These are phyloP conservation scores for Dactylella cylindrospora DNA, from an alignment of 2,329 filamentous ascomycete genomes.

Conservation along the genomic window DNA sequence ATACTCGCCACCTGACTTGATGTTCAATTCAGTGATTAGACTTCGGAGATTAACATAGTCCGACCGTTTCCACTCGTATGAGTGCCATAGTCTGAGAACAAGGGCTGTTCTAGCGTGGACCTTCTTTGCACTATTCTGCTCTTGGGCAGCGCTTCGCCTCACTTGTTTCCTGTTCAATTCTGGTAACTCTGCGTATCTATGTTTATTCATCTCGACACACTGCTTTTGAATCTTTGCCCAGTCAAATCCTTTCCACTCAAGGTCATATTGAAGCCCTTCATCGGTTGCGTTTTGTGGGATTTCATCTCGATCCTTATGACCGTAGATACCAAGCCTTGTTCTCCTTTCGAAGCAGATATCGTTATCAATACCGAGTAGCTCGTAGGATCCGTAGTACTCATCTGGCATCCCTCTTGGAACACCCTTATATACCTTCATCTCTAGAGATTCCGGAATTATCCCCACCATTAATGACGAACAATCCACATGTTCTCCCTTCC, in stretches of 20 bases:
- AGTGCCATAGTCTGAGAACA: conserved; percentile 78
- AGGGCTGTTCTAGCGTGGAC: conserved; percentile 68
- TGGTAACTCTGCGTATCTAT: conserved; percentile 58
- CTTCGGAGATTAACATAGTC: conserved; percentile 80
- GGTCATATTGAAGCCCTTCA: conserved; percentile 51
- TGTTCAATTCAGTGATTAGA: conserved; percentile 76
- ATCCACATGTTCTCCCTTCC: conserved; percentile 53
- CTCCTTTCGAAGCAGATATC: conserved; percentile 93
- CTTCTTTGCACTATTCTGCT: conserved; percentile 45
- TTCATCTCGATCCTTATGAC: conserved; percentile 66
- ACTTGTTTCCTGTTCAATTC: neutral
- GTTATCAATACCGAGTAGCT: conserved; percentile 73
- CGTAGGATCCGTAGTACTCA: conserved; percentile 81
- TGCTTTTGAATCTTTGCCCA: conserved; percentile 61
- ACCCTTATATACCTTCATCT: conserved; percentile 54
- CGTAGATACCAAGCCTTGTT: conserved; percentile 80
- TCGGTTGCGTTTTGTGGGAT: conserved; percentile 14
- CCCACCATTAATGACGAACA: conserved; percentile 43
- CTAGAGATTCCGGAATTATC: conserved; percentile 12
- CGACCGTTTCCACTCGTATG: conserved; percentile 75
- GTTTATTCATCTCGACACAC: conserved; percentile 65
- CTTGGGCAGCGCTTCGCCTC: conserved; percentile 47
- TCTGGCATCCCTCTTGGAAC: conserved; percentile 82
- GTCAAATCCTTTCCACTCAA: conserved; percentile 61
- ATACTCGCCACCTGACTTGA: conserved; percentile 82